Evolutionary conservation across 108 stramenopile genomes (phyloP).

Genomic region (Conticribra guillardii): DNA sequence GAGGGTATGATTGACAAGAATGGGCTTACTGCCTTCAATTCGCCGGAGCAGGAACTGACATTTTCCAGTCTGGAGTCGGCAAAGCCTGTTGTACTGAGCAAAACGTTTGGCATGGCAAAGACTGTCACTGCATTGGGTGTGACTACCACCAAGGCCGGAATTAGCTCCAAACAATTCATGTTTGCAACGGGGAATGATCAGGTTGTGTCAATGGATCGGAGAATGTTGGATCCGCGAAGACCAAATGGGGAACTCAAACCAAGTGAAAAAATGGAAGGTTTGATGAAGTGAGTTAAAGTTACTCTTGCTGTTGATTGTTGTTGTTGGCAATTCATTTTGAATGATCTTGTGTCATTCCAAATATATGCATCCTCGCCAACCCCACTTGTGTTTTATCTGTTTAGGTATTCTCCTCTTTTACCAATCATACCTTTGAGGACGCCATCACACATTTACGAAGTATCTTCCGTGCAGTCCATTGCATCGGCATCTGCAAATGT

Average conservation of each 20-base stretch:
- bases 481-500: slow-evolving; percentile 70
- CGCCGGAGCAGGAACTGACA: slow-evolving; percentile 75
- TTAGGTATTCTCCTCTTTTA: slow-evolving; percentile 72
- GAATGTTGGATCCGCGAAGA: slow-evolving; percentile 90
- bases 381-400: no score
- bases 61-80: slow-evolving; percentile 84
- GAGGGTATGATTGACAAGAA: slow-evolving; percentile 96
- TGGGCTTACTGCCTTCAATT: slow-evolving; percentile 87
- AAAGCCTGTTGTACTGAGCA: slow-evolving; percentile 89
- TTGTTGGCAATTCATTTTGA: background rate
- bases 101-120: slow-evolving; percentile 82
- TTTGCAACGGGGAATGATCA: slow-evolving; percentile 80
- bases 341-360: no score
- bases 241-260: slow-evolving; percentile 82
- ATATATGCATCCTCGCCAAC: no score
- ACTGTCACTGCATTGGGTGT: slow-evolving; percentile 87
- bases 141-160: slow-evolving; percentile 87
- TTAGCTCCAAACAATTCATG: slow-evolving; percentile 86
- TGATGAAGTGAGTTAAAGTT: slow-evolving; percentile 44
- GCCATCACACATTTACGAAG: slow-evolving; percentile 66
- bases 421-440: slow-evolving; percentile 65
- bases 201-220: slow-evolving; percentile 69
- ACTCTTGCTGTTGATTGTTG: background rate
- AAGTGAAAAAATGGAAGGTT: slow-evolving; percentile 83
- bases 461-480: slow-evolving; percentile 60